phyloP scores from a whole-genome alignment of 2,329 filamentous ascomycete genomes.

The Cryphonectria radicalis region DNA sequence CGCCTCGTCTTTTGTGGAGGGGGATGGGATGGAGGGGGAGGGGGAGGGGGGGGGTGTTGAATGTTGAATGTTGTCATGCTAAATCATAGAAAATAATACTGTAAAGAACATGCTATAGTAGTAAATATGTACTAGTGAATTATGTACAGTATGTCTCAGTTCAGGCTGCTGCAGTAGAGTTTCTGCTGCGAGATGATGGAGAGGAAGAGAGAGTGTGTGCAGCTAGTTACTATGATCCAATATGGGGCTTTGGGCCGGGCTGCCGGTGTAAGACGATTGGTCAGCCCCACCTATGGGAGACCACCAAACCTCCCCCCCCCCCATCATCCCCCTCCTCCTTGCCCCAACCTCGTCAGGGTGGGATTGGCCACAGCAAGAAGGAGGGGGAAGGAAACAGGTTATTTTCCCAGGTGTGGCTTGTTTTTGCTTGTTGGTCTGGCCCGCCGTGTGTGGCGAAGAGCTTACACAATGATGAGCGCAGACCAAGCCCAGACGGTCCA shows the following conservation, averaged over 20 bases:
- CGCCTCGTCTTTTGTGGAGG: not conserved
- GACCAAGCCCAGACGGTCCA: not conserved
- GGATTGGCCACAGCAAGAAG: constrained; percentile 20
- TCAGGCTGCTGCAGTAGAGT: not conserved
- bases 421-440: constrained; percentile 28
- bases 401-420: constrained; percentile 31
- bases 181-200: not conserved
- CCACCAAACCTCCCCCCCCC: too few species aligned
- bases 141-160: not conserved
- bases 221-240: not conserved
- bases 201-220: not conserved
- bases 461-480: constrained; percentile 27
- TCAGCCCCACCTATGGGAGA: constrained; percentile 7
- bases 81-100: not conserved
- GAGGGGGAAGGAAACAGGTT: constrained; percentile 31
- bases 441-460: constrained; percentile 28
- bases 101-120: not conserved
- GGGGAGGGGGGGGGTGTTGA: too few species aligned
- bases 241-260: constrained; percentile 1
- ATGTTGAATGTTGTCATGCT: not conserved
- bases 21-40: too few species aligned
- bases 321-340: too few species aligned
- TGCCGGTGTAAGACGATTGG: constrained; percentile 30
- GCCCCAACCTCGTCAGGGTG: constrained; percentile 15
- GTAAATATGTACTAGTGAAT: not conserved